Evolutionary conservation across 805 yeast genomes (phyloP).

Genomic region (Zygotorulaspora chibaensis): DNA sequence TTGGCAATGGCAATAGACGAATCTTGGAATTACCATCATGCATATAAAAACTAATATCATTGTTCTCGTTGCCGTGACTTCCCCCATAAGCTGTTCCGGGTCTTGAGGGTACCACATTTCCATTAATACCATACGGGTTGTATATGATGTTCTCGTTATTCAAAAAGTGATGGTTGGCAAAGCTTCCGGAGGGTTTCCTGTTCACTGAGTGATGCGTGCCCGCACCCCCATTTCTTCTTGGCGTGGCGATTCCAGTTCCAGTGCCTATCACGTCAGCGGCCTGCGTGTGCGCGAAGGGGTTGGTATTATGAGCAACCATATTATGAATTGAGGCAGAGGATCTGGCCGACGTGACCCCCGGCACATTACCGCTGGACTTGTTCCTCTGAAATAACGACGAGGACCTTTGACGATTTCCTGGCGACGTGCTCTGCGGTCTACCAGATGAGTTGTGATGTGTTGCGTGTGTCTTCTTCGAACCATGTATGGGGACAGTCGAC

Average conservation of each 20-base stretch:
- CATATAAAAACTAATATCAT: conserved; percentile 30
- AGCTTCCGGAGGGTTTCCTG: conserved; percentile 6
- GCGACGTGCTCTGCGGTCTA: conserved; percentile 14
- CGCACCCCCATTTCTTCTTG: conserved; percentile 13
- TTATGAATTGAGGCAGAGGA: conserved; percentile 27
- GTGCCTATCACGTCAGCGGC: conserved; percentile 19
- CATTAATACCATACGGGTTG: conserved; percentile 55
- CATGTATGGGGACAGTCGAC: background rate
- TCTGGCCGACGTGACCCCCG: conserved; percentile 11
- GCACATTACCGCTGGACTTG: conserved; percentile 12
- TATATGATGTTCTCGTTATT: conserved; percentile 46
- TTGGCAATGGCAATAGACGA: conserved; percentile 54
- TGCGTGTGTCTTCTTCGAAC: conserved; percentile 5
- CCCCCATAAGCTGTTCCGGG: conserved; percentile 11
- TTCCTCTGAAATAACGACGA: conserved; percentile 23
- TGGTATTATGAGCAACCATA: conserved; percentile 29
- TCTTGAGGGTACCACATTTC: conserved; percentile 7
- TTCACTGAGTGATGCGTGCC: conserved; percentile 9
- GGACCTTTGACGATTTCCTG: conserved; percentile 21
- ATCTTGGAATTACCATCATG: conserved; percentile 37
- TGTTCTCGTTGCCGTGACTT: conserved; percentile 10
- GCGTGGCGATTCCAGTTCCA: conserved; percentile 27
- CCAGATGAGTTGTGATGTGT: conserved; percentile 5
- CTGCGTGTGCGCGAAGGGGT: conserved; percentile 24
- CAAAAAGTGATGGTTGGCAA: conserved; percentile 14